Evolutionary conservation across 331 rosid genomes (phyloP).

Genomic region (Stylosanthes scabra): DNA sequence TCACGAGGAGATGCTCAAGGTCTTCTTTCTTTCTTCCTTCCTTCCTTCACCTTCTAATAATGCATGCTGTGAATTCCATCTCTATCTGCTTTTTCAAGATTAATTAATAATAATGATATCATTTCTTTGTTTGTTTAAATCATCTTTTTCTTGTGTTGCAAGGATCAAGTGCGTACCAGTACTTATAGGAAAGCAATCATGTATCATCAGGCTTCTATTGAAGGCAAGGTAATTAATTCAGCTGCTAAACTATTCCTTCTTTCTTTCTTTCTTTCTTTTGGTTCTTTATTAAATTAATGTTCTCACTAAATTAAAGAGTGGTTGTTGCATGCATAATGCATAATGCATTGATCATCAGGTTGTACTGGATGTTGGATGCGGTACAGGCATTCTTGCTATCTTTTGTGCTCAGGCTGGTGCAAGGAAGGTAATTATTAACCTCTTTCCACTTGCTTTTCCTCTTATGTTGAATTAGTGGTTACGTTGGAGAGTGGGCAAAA

Average conservation of each 20-base stretch:
- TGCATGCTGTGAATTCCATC: background rate
- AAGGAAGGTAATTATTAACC: conserved; percentile 54
- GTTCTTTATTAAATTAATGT: background rate
- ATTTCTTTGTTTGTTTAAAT: too few species aligned
- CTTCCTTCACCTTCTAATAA: background rate
- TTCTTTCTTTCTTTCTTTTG: too few species aligned
- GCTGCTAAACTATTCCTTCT: background rate
- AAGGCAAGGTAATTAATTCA: conserved; percentile 57
- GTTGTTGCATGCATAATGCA: background rate
- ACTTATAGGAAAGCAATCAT: conserved; percentile 65
- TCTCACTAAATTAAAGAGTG: conserved; percentile 16
- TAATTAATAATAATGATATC: background rate
- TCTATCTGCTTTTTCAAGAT: background rate
- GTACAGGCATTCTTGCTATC: conserved; percentile 76
- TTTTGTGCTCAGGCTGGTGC: conserved; percentile 88
- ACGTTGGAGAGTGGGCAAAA: too few species aligned
- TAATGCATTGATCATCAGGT: conserved; percentile 48
- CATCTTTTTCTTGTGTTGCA: background rate
- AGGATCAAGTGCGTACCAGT: conserved; percentile 73
- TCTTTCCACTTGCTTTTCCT: background rate
- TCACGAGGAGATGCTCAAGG: conserved; percentile 89
- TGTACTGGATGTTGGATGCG: conserved; percentile 83
- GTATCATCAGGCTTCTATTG: conserved; percentile 58
- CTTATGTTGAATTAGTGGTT: too few species aligned
- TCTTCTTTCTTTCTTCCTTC: background rate